Evolutionary conservation across 1,284 basidiomycete species (phyloP).

Genomic region (Rhizoctonia solani): DNA sequence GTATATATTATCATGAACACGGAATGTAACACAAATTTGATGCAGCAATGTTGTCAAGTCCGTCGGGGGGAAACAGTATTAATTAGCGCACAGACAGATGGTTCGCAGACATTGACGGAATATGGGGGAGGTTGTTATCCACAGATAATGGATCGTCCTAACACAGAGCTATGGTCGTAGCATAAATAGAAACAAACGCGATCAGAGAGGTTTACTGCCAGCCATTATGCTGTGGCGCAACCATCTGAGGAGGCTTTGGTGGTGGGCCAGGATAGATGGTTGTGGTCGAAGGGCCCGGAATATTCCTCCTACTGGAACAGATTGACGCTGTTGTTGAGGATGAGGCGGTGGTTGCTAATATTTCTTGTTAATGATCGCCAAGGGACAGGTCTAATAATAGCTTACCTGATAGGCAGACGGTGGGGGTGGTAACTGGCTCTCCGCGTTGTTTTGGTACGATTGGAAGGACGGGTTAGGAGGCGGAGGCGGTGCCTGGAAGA

Average conservation of each 20-base stretch:
- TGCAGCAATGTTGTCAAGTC: background rate
- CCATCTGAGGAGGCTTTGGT: conserved; percentile 32
- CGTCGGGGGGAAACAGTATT: background rate
- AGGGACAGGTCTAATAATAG: background rate
- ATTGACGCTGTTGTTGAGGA: conserved; percentile 20
- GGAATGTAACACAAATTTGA: conserved; percentile 21
- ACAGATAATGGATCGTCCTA: conserved; percentile 12
- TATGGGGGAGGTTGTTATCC: background rate
- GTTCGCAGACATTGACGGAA: background rate
- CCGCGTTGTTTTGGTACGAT: conserved; percentile 17
- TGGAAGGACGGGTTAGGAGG: conserved; percentile 38
- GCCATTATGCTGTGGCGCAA: conserved; percentile 14
- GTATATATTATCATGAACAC: background rate
- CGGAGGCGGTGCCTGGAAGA: conserved; percentile 45
- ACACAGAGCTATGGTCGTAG: background rate
- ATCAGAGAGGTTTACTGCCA: conserved; percentile 17
- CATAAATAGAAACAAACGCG: conserved; percentile 21
- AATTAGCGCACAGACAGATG: background rate
- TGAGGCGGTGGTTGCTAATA: background rate
- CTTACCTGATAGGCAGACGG: conserved; percentile 30
- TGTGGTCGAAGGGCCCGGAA: conserved; percentile 24
- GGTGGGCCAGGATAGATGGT: conserved; percentile 26
- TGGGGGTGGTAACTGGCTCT: conserved; percentile 17
- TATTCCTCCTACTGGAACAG: conserved; percentile 20
- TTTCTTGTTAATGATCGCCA: background rate